Evolutionary conservation across 352 stramenopile species (phyloP), one percentile per base, ranked within the genome.

Genomic region (Pythium oligandrum): DNA sequence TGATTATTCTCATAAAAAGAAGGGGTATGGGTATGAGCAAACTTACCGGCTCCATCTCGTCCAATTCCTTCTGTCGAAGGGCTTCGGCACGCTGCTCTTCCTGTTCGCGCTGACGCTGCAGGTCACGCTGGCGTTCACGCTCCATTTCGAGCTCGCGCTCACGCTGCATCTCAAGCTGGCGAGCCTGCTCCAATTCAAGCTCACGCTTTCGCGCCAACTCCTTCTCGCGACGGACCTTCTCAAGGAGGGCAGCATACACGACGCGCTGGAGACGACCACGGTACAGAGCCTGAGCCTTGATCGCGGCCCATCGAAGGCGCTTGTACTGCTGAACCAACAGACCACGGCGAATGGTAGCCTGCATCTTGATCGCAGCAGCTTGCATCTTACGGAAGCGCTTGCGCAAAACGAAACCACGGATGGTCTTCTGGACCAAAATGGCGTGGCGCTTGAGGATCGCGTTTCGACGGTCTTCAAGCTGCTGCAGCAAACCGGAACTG

Each of bases 401-500:
- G 60, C 81, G 76, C 39, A 80, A 52, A 11, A 83, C 63, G 53
- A 76, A 77, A 0, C 71, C 76, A 40, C 75, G 81, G 50, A 92
- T 75, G 11, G 68, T 86, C 64, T 88, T 88, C 55, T 92, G 81
- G 46, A 92, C 78, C 26, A 82, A 54, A 44, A 89, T 75, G n/a
- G 81, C 81, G 48, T 90, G 71, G 39, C 85, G 66, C 54, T 84
- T 86, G 3, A 92, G 59, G 43, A 92, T 84, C 42, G 73, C 63
- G 55, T 89, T 88, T 17, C 81, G 78, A 12, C 77, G 76, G 56
- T 92, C 84, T 66, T 98, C 94, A 10, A 98, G 75, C 59, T 81
- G 71, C 72, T 98, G 91, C 39, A 98, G 63, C 51, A 96, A 63
- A 51, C 92, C 92, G 4, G 90, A 88, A 53, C 84, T 92, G 54